These are phyloP conservation scores for Pseudopithomyces chartarum DNA, from an alignment of 2,329 filamentous ascomycete genomes.

Conservation along the genomic window DNA sequence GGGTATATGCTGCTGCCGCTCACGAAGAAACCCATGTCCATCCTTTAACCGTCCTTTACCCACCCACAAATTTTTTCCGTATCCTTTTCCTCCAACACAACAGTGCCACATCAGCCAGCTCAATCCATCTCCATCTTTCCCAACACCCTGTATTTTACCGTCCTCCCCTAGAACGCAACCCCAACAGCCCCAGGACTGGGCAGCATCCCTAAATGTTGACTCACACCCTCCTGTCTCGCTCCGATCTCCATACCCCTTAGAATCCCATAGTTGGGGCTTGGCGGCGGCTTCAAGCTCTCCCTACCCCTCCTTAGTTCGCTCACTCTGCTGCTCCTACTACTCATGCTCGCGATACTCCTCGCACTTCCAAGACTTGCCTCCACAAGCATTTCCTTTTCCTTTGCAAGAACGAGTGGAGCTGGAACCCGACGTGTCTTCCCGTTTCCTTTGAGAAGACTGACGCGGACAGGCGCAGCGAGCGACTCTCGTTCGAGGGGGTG, in stretches of 20 bases:
- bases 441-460: constrained; percentile 23
- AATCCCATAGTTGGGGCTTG: constrained; percentile 31
- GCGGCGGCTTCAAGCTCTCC: constrained; percentile 30
- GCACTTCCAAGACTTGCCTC: constrained; percentile 25
- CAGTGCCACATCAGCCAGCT: not conserved
- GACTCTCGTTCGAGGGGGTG: not conserved
- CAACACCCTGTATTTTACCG: not conserved
- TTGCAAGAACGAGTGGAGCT: constrained; percentile 28
- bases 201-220: constrained; percentile 12
- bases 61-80: not conserved
- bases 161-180: constrained; percentile 35
- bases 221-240: constrained; percentile 14
- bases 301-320: not conserved
- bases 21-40: not conserved
- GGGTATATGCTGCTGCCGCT: constrained; percentile 19
- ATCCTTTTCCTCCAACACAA: not conserved
- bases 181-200: constrained; percentile 32
- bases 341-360: constrained; percentile 14
- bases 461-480: constrained; percentile 15
- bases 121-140: not conserved
- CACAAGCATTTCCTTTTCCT: constrained; percentile 30
- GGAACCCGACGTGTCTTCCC: constrained; percentile 35
- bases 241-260: constrained; percentile 40
- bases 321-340: not conserved
- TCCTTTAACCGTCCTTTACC: constrained; percentile 2